These are phyloP conservation scores for Suhomyces atakaporum DNA, from an alignment of 1,139 yeast genomes.

Conservation along the genomic window DNA sequence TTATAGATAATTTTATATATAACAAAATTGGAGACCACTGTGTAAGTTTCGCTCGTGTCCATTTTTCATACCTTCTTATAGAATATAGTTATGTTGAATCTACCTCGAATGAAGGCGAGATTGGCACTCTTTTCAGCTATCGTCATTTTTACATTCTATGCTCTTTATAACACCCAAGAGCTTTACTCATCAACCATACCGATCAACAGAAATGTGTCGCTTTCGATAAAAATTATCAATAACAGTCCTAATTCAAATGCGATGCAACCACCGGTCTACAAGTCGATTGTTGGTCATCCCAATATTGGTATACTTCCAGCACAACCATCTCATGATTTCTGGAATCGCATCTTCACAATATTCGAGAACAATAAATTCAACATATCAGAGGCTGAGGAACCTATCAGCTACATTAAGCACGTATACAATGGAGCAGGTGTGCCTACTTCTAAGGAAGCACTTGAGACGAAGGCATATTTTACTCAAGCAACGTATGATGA, in stretches of 20 bases:
- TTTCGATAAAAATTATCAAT: constrained; percentile 7
- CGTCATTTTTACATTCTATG: constrained; percentile 5
- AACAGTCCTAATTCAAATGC: constrained; percentile 2
- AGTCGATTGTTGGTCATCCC: constrained; percentile 10
- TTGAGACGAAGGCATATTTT: constrained; percentile 32
- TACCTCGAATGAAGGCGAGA: constrained; percentile 11
- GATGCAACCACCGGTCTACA: constrained; percentile 4
- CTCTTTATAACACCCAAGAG: constrained; percentile 5
- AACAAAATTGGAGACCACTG: constrained; percentile 5
- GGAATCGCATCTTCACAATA: constrained; percentile 19
- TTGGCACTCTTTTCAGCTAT: constrained; percentile 7
- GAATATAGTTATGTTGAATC: constrained; percentile 7
- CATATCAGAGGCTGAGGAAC: constrained; percentile 17
- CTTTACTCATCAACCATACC: constrained; percentile 9
- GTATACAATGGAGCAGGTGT: constrained; percentile 25
- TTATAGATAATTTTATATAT: constrained; percentile 3
- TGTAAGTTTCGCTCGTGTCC: constrained; percentile 6
- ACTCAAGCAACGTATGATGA: constrained; percentile 26
- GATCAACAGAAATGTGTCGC: constrained; percentile 7
- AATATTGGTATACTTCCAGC: constrained; percentile 10
- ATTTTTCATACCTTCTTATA: constrained; percentile 2
- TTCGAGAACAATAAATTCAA: constrained; percentile 17
- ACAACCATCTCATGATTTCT: constrained; percentile 17
- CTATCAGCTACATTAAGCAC: constrained; percentile 27
- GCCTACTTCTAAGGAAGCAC: constrained; percentile 27